Evolutionary conservation across 495 filamentous ascomycete genomes (phyloP).

Genomic region (Podospora anserina): DNA sequence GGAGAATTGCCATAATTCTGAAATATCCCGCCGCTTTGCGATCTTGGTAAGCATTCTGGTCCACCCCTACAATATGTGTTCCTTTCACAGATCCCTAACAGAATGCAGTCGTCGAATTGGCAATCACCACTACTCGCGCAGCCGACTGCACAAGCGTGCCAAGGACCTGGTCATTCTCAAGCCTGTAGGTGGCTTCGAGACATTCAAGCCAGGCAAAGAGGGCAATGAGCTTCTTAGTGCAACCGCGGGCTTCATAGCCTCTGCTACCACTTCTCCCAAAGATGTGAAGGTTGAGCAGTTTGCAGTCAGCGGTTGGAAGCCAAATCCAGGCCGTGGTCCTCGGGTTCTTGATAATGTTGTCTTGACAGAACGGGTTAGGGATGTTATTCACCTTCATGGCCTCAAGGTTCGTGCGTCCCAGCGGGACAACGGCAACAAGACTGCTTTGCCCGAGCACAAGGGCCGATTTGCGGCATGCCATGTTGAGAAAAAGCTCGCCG

Average conservation of each 20-base stretch:
- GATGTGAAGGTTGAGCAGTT: not conserved
- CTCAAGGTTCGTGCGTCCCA: not conserved
- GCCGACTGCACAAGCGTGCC: constrained; percentile 4
- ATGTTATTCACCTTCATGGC: not conserved
- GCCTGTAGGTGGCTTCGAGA: not conserved
- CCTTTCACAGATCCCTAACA: too few species aligned
- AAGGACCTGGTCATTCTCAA: not conserved
- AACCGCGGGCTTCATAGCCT: constrained; percentile 14
- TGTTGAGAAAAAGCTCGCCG: constrained; percentile 18
- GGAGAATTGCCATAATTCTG: not conserved
- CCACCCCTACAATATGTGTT: not conserved
- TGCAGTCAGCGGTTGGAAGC: constrained; percentile 17
- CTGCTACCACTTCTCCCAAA: not conserved
- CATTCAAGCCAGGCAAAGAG: constrained; percentile 4
- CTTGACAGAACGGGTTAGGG: constrained; percentile 10
- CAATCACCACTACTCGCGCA: not conserved
- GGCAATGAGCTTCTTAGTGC: not conserved
- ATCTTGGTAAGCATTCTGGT: constrained; percentile 12
- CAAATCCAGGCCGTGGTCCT: not conserved
- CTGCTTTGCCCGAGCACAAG: constrained; percentile 3
- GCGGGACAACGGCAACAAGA: constrained; percentile 13
- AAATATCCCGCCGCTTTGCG: constrained; percentile 8
- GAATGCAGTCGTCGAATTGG: constrained; percentile 6
- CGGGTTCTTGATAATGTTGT: constrained; percentile 10
- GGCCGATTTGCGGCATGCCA: constrained; percentile 13